Conservation (phyloP, 2,329 filamentous ascomycete species). For the Colletotrichum sp. region DNA sequence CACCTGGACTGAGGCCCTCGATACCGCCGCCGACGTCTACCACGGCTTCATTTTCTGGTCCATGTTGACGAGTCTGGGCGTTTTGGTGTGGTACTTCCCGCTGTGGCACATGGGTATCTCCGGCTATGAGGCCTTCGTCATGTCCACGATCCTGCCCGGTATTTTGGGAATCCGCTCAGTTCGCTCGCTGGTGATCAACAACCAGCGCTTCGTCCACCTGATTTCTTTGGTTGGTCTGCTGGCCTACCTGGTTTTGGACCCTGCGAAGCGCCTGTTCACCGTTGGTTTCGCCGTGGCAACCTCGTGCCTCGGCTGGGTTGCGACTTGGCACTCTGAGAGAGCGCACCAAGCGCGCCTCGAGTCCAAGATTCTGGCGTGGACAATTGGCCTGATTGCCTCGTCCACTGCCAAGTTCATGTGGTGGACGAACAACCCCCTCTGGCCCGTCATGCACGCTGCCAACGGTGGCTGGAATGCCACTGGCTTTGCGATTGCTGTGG, state of each 20-base stretch:
- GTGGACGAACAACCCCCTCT: conserved; percentile 94
- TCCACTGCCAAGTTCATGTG: conserved; percentile 91
- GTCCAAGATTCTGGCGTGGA: conserved; percentile 79
- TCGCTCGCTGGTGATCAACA: conserved; percentile 69
- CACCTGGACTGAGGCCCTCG: conserved; percentile 74
- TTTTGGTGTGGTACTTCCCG: conserved; percentile 97
- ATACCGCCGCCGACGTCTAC: conserved; percentile 88
- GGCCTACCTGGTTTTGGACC: conserved; percentile 77
- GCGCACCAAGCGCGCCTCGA: conserved; percentile 78
- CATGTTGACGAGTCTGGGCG: conserved; percentile 84
- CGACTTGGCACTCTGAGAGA: conserved; percentile 80
- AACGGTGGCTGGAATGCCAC: conserved; percentile 94
- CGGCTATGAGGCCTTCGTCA: conserved; percentile 89
- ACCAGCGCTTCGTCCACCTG: conserved; percentile 75
- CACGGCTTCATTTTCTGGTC: conserved; percentile 98
- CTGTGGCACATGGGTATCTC: conserved; percentile 99
- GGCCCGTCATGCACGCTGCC: conserved; percentile 87
- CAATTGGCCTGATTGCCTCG: conserved; percentile 82
- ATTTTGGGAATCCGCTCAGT: conserved; percentile 75
- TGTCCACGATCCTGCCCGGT: conserved; percentile 82
- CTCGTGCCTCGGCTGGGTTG: conserved; percentile 83
- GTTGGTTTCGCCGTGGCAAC: conserved; percentile 83
- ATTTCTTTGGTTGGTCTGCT: conserved; percentile 79
- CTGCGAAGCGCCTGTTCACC: conserved; percentile 77
- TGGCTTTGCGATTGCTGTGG: conserved; percentile 75